Conservation (phyloP, 257 asterid species). For the Gentiana macrophylla region DNA sequence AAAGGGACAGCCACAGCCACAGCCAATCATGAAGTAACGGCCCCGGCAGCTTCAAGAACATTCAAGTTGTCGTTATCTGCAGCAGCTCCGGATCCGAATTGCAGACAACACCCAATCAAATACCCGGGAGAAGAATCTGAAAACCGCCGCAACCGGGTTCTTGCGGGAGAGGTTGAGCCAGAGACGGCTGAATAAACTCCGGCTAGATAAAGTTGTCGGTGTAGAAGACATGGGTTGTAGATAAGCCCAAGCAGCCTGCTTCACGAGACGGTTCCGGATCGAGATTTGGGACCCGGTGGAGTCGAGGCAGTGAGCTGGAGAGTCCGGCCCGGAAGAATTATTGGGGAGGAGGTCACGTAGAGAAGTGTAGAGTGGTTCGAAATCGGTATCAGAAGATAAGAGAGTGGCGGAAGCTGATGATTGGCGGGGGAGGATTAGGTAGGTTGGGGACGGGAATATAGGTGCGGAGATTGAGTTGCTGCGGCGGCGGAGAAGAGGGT, state of each 20-base stretch:
- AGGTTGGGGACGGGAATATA: conserved; percentile 16
- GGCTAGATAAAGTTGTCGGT: conserved; percentile 32
- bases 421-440: conserved; percentile 2
- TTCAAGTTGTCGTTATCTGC: conserved; percentile 24
- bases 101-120: conserved; percentile 42
- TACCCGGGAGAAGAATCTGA: conserved; percentile 18
- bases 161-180: conserved; percentile 16
- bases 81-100: conserved; percentile 28
- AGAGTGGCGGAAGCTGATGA: conserved; percentile 19
- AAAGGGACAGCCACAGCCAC: no score
- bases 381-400: conserved; percentile 18
- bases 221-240: conserved; percentile 86
- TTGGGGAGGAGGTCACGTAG: conserved; percentile 56
- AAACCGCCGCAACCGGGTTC: conserved; percentile 21
- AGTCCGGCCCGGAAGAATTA: conserved; percentile 39
- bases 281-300: conserved; percentile 51
- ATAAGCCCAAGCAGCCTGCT: conserved; percentile 96
- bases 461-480: conserved; percentile 26
- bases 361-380: conserved; percentile 65
- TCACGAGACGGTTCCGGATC: conserved; percentile 67
- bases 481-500: conserved; percentile 37
- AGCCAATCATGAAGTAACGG: no score
- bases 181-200: conserved; percentile 26
- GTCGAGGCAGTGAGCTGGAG: conserved; percentile 11
- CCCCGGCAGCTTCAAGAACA: no score